Evolutionary conservation across 1,284 basidiomycete species (phyloP), one percentile per base, ranked within the genome.

Genomic region (Cutaneotrichosporon dermatis): DNA sequence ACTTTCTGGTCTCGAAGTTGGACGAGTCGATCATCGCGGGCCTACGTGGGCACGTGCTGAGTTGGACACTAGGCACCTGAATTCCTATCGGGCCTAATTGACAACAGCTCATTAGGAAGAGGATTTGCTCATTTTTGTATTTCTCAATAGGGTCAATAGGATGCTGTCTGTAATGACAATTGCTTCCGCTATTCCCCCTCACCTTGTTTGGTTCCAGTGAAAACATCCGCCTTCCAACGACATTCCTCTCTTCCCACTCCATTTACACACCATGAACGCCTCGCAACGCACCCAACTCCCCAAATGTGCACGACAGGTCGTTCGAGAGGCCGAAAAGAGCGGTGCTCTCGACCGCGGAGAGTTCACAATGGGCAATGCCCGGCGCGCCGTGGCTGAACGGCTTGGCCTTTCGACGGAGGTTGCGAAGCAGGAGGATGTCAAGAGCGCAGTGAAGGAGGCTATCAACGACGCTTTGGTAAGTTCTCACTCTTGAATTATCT

Each of bases 391-490:
- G 5, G 55, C 60, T 25, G n/a, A 58, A 13, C 44, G 15, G 8
- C 62, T 75, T 66, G 67, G 68, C 4, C 58, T 75, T 25, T 55
- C 59, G 11, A 46, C 55, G 9, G 65, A 62, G 15, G 66, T 71
- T 51, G 67, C 68, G 16, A 63, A 52, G 0, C 60, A 50, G 4
- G 51, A 52, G 16, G 53, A 65, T 36, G 60, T 69, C 67, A 73
- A 76, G 71, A 59, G 68, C 60, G 53, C 73, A 59, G 65, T 79
- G 66, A 70, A 79, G 71, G 53, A 74, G 59, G 64, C 77, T 58
- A 70, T 81, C 60, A 69, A 75, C 63, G 59, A 54, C 8, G 69
- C 67, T 41, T 49, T 76, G 35, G 75, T 77, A 54, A 43, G 73
- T 69, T 44, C 15, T 0, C 6, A 0, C 33, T 5, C 8, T 55